Evolutionary conservation across 2,329 filamentous ascomycete genomes (phyloP).

Genomic region (Fusarium sp.): DNA sequence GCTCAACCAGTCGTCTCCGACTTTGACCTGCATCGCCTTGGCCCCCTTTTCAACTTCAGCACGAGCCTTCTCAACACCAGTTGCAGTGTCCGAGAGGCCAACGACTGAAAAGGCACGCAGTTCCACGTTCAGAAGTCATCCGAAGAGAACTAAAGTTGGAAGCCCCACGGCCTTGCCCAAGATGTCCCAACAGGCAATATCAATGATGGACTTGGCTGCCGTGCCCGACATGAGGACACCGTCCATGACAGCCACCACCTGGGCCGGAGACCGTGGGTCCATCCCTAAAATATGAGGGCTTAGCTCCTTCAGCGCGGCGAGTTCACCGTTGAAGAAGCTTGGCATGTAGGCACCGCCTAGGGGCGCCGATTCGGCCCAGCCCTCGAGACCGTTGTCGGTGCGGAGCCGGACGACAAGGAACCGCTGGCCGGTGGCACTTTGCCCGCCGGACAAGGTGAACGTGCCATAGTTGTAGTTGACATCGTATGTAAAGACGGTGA

Average conservation of each 20-base stretch:
- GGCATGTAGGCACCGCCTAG: not conserved
- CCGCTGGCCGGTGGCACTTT: not conserved
- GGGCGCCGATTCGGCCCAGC: not conserved
- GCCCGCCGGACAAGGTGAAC: not conserved
- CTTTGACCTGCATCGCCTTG: constrained; percentile 10
- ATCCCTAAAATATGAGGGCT: not conserved
- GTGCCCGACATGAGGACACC: not conserved
- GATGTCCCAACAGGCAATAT: not conserved
- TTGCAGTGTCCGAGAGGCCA: not conserved
- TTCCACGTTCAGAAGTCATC: not conserved
- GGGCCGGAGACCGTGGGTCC: not conserved
- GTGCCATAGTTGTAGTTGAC: not conserved
- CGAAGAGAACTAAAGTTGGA: not conserved
- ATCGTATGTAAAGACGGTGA: not conserved
- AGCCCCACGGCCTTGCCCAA: not conserved
- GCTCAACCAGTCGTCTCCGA: constrained; percentile 8
- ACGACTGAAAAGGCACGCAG: not conserved
- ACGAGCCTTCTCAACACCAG: not conserved
- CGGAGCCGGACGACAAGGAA: not conserved
- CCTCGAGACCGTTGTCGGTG: not conserved
- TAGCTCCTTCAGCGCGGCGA: not conserved
- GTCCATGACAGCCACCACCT: not conserved
- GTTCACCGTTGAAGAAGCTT: not conserved
- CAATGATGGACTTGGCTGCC: not conserved
- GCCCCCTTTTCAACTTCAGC: constrained; percentile 2